Evolutionary conservation across 148 eudicot species (phyloP).

Genomic region (Diospyros kaki): DNA sequence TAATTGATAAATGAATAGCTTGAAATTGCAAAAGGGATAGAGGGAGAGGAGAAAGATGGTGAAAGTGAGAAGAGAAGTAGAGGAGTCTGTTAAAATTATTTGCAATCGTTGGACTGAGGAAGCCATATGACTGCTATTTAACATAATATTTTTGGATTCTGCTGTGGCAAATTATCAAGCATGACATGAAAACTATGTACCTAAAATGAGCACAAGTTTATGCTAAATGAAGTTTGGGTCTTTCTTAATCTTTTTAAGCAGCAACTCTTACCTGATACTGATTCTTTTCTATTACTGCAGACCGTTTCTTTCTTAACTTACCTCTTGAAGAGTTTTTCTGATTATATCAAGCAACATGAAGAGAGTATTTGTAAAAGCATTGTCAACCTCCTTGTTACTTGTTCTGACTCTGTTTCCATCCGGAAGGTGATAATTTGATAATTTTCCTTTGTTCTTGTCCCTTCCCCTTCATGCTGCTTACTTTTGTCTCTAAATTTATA

Average conservation of each 20-base stretch:
- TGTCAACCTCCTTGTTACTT: slow-evolving; percentile 91
- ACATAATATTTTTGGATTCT: neutral
- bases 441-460: neutral
- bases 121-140: neutral
- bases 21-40: no score
- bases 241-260: neutral
- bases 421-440: slow-evolving; percentile 54
- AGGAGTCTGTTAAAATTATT: neutral
- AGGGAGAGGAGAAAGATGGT: no score
- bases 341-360: slow-evolving; percentile 88
- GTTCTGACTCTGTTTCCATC: slow-evolving; percentile 96
- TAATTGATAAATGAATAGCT: neutral
- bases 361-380: slow-evolving; percentile 98
- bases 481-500: slow-evolving; percentile 5
- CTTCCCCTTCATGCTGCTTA: neutral
- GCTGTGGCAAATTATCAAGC: neutral
- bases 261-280: slow-evolving; percentile 5
- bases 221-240: neutral
- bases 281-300: slow-evolving; percentile 40
- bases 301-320: slow-evolving; percentile 96
- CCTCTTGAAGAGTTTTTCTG: slow-evolving; percentile 90
- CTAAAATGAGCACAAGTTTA: neutral
- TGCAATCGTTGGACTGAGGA: neutral
- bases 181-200: neutral
- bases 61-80: neutral